Evolutionary conservation across 805 yeast genomes (phyloP).

Genomic region (Yarrowia porcina): DNA sequence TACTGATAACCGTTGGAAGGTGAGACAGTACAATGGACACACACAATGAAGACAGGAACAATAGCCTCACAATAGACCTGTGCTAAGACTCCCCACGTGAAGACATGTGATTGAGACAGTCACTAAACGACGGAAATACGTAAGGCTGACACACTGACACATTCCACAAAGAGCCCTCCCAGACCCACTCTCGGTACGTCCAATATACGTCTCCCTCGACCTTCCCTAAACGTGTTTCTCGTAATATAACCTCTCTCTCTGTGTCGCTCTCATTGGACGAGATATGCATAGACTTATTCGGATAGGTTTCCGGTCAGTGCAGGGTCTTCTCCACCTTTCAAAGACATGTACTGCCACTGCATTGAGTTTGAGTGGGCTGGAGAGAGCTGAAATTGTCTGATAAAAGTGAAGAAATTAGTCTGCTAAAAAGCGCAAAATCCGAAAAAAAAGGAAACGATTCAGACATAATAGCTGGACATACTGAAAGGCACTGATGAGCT

Average conservation of each 20-base stretch:
- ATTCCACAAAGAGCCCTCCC: neutral
- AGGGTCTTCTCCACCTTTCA: slow-evolving; percentile 6
- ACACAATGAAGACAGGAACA: neutral
- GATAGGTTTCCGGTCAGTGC: neutral
- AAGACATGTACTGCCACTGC: neutral
- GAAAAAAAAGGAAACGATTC: neutral
- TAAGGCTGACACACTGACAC: neutral
- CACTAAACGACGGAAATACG: neutral
- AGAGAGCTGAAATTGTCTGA: no score
- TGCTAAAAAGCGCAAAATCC: neutral
- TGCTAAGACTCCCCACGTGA: neutral
- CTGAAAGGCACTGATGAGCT: no score
- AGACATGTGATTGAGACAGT: neutral
- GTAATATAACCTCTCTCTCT: no score
- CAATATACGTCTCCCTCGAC: neutral
- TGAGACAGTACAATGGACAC: neutral
- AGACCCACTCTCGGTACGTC: neutral
- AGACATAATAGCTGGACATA: no score
- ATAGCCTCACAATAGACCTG: neutral
- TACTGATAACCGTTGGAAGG: neutral
- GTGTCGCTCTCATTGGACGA: neutral
- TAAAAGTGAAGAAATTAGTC: no score
- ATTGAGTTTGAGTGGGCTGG: neutral
- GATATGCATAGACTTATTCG: neutral
- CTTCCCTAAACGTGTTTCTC: no score